phyloP scores from a whole-genome alignment of 2,329 filamentous ascomycete species.

The Colletotrichum acutatum region DNA sequence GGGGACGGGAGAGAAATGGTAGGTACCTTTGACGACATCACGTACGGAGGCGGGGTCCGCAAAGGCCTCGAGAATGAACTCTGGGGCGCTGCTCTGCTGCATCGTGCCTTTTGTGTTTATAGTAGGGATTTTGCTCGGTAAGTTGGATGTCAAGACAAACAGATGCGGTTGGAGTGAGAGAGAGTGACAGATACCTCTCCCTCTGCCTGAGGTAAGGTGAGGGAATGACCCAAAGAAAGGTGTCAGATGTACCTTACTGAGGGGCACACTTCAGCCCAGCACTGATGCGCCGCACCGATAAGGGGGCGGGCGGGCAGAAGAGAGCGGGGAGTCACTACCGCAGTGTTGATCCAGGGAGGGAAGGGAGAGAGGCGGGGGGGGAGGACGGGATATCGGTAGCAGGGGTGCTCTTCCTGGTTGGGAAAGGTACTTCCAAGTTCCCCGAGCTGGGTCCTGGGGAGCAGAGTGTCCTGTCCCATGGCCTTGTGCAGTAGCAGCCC shows the following conservation, averaged over 20 bases:
- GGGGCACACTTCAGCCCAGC: conserved; percentile 13
- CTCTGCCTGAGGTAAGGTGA: neutral
- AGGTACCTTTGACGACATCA: conserved; percentile 89
- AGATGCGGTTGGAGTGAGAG: neutral
- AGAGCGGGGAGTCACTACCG: neutral
- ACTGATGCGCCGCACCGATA: conserved; percentile 16
- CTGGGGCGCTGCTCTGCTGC: conserved; percentile 72
- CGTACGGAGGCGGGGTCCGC: conserved; percentile 89
- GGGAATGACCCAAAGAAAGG: neutral
- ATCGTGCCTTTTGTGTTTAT: conserved; percentile 43
- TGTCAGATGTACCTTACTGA: conserved; percentile 20
- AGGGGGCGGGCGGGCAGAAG: conserved; percentile 5
- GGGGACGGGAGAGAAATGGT: conserved; percentile 2
- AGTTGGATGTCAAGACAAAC: neutral
- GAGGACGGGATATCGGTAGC: conserved; percentile 7
- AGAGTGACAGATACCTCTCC: neutral
- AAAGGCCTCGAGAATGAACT: conserved; percentile 94
- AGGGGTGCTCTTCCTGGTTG: conserved; percentile 3
- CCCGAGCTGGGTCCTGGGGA: conserved; percentile 25
- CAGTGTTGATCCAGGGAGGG: neutral
- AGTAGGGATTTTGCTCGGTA: neutral
- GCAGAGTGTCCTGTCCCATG: neutral
- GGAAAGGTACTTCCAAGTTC: neutral
- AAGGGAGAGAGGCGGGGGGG: neutral
- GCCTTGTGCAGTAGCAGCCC: neutral